Base-by-base conservation (phyloP, 371 early-diverging fungal species). In the Rhizopus delemar region DNA sequence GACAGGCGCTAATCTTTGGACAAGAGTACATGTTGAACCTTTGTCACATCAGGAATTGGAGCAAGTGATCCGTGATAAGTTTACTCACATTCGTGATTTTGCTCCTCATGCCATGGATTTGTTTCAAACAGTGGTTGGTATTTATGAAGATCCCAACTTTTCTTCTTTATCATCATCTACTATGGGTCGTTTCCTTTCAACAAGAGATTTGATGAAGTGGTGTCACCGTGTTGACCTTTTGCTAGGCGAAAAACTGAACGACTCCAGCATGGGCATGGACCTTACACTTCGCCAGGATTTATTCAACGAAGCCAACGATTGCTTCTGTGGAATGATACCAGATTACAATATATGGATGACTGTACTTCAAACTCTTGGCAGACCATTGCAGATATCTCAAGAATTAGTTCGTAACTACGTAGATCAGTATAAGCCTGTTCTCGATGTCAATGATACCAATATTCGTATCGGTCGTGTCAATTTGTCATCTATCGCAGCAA, bases 191-290 rank as follows among this genome's bases (percentile, higher is more conserved):
- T 80, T 77, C 41, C 74, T 86, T 5, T 83, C 85, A 0, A 71
- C 86, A 0, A 81, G 93, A 39, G 93, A 93, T 72, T 73, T 94
- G 38, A 85, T 94, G 81, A 93, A 93, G 65, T 94, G 93, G 93
- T 92, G 93, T 64, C 63, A 77, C 7, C 88, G 94, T 62, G 80
- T 91, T 45, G 76, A 84, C 16, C 62, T 75, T 9, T 57, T 83
- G 28, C 53, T 82, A 5, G 69, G 78, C 0, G 65, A 67, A 6
- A 68, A 78, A 58, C 38, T 82, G 53, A 50, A 68, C 38, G 62
- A 70, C 35, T 62, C 60, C 41, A 69, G 49, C 50, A 53, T 60
- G 34, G 77, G 61, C 49, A 70, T 81, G 46, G 81, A 81, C 52
- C 61, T 80, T 28, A 35, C 69, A 2, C 67, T 84, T 6, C 74